Base-by-base conservation (phyloP, 768 basidiomycete species). In the Termitomyces sp. region DNA sequence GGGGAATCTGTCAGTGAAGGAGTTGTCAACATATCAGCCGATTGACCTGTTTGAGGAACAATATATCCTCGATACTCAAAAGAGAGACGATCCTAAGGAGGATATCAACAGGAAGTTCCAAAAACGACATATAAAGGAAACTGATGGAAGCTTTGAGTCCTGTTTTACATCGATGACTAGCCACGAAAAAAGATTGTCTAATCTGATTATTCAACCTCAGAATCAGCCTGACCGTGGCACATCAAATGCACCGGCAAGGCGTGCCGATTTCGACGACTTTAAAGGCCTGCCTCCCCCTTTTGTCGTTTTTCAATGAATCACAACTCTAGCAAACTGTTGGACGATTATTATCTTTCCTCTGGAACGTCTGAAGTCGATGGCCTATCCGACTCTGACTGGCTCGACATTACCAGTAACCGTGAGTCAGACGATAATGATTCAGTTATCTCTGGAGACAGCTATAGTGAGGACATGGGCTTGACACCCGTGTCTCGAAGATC, bases 311-410 rank as follows among this genome's bases (percentile, higher is more conserved):
- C 64, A 62, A 71, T 73, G 70, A 68, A 67, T 64, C 69, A 64
- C 51, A 62, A 53, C 48, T 26, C 12, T 58, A 54, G 59, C 57
- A 64, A 70, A 51, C 52, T 62, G 44, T 57, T 61, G 56, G 68
- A 71, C 61, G 67, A 75, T 58, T 67, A 65, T 57, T 65, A 69
- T 60, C 71, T 71, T 57, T 71, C 72, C 59, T 73, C 74, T 53
- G 65, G 65, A 58, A 74, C 81, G 68, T 81, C 85, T 62, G 88
- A 89, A 66, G 66, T 77, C 60, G 87, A 87, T 66, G 80, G 69
- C 58, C 68, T 82, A 58, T 90, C 88, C 38, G 89, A 91, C 73
- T 88, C 86, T 30, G 89, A 91, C 69, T 91, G 89, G 89, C 84
- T 88, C 64, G 88, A 90, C 64, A 78, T 91, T 61, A 73, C 85